Base-by-base conservation (phyloP, 1,284 basidiomycete species). In the Wolfiporia cocos region DNA sequence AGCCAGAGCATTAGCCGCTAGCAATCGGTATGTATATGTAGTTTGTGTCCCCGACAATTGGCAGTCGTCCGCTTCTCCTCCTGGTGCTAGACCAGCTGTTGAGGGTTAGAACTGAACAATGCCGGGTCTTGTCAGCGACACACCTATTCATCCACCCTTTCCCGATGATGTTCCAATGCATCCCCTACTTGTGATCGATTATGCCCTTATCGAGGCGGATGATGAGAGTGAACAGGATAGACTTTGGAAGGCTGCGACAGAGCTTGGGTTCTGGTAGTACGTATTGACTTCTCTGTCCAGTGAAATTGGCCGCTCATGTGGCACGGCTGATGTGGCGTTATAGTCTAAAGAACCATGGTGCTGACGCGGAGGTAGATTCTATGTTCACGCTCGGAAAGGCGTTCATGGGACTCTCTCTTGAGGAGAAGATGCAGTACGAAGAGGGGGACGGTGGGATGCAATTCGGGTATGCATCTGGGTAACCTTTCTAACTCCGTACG, bases 371-470 rank as follows among this genome's bases (percentile, higher is more conserved):
- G 42, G 73, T 69, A 2, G 59, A 68, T 29, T 58, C 52, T 1
- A 78, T 81, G 75, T 83, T 81, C 43, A 66, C 69, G 2, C 66
- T 81, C 56, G 78, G 76, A 2, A 63, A 63, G 6, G 69, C 70
- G 44, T 74, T 71, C 0, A 74, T 83, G 68, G 61, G 62, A 1
- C 58, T 83, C 0, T 74, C 81, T 0, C 42, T 74, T 15, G 72
- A 75, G 26, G 78, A 83, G 52, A 78, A 79, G 55, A 58, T 80
- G 64, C 66, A 69, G 39, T 82, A 66, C 49, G 79, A 81, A 49
- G 76, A 81, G 54, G 80, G 81, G 0, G 73, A 81, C 48, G 61
- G 58, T 2, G 81, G 81, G 0, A 61, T 60, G 44, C 79, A 75
- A 0, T 77, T 76, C 40, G 82, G 81, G 73, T 61, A 44, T n/a